Base-by-base conservation (phyloP, 768 basidiomycete genomes). In the Boletales sp. region DNA sequence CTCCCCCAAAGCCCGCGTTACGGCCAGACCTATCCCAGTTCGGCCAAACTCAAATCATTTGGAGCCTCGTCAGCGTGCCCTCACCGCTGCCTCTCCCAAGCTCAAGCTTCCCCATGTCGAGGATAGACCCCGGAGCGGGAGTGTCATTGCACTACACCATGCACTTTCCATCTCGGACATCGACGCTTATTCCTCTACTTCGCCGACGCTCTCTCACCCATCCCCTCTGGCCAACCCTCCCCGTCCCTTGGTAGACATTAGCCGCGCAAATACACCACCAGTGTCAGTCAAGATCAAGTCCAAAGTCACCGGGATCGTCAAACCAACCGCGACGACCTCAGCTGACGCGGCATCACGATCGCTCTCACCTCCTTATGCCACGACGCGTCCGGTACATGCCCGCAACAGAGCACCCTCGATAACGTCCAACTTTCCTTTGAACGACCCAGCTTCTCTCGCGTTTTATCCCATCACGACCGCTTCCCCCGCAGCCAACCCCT, bases 391-490 rank as follows among this genome's bases (percentile, higher is more conserved):
- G 34, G 55, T 62, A 53, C 63, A 59, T 17, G 9, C 57, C 9
- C 66, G 61, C 38, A 56, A 51, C 51, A 67, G 44, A 50, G 46
- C 63, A 13, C 66, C 68, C 31, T 71, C 66, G n/a, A 52, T 68
- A 43, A 60, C 68, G 15, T 46, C 64, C 15, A 56, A 35, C 39
- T 53, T 68, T 46, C 59, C 62, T 12, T 46, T 61, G 33, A 64
- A 63, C 19, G 62, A 66, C 19, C 47, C 62, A 4, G 32, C 64
- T 7, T 52, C 70, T 39, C 57, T 69, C 0, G 50, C 58, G 13
- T 73, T 79, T 45, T 80, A 83, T 57, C 80, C 82, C 8, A 83
- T 83, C 38, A 84, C 81, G 11, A 78, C 80, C 12, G 70, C 74
- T 8, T 64, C 72, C 0, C 71, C 82, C 19, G 77, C 81, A 19